Evolutionary conservation across 306 rosid species (phyloP).

Genomic region (Prunus fruticosa): DNA sequence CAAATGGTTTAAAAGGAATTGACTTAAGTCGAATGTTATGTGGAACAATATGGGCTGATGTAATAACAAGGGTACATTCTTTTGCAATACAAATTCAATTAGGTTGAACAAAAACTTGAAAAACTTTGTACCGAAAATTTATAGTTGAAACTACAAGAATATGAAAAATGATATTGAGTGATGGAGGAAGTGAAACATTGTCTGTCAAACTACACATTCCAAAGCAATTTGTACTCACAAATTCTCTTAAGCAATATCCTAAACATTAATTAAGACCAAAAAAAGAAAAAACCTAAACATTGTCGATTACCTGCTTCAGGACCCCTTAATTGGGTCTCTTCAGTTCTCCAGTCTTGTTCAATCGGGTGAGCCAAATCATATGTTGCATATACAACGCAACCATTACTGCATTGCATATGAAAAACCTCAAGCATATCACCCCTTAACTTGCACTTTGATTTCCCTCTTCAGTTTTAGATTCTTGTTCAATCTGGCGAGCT

Average conservation of each 20-base stretch:
- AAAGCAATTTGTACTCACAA: not conserved
- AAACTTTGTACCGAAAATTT: not conserved
- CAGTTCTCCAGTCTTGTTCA: slow-evolving; percentile 22
- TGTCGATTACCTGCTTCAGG: not conserved
- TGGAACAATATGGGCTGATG: not conserved
- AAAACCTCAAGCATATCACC: slow-evolving; percentile 47
- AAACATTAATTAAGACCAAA: not conserved
- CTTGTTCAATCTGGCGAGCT: slow-evolving; percentile 43
- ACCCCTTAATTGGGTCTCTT: slow-evolving; percentile 18
- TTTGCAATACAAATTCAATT: not conserved
- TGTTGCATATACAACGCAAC: slow-evolving; percentile 52
- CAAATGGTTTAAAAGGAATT: not conserved
- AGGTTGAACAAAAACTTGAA: not conserved
- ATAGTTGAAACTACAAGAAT: not conserved
- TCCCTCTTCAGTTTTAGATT: slow-evolving; percentile 22
- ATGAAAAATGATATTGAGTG: not conserved
- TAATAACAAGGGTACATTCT: not conserved
- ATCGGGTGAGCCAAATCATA: slow-evolving; percentile 64
- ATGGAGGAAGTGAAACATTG: not conserved
- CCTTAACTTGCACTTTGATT: not conserved
- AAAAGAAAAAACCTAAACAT: not conserved
- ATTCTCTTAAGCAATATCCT: not conserved
- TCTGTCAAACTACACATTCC: not conserved
- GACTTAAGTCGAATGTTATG: not conserved
- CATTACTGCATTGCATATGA: slow-evolving; percentile 55